These are phyloP conservation scores for Xylariales sp. DNA, from an alignment of 2,329 filamentous ascomycete species.

Conservation along the genomic window DNA sequence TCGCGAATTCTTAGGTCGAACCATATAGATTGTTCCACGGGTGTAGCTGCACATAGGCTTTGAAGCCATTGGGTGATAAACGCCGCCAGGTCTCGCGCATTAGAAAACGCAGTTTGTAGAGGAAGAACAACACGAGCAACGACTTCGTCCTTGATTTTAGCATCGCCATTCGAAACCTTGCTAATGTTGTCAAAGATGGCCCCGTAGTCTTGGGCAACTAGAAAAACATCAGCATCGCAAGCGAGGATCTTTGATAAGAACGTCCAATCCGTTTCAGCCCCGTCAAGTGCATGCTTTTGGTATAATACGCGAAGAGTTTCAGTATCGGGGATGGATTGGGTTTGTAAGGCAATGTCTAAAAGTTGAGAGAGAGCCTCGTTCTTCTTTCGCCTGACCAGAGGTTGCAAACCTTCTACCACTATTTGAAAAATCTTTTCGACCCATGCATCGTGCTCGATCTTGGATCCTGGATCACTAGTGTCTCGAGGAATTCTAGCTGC, in stretches of 20 bases:
- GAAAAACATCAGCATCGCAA: slow-evolving; percentile 59
- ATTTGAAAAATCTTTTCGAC: slow-evolving; percentile 43
- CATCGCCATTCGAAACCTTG: slow-evolving; percentile 39
- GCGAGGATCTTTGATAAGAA: slow-evolving; percentile 57
- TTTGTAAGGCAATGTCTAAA: slow-evolving; percentile 51
- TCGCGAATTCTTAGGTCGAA: slow-evolving; percentile 45
- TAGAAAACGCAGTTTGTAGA: slow-evolving; percentile 55
- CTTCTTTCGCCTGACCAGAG: slow-evolving; percentile 35
- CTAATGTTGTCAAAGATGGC: slow-evolving; percentile 51
- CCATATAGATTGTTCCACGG: slow-evolving; percentile 45
- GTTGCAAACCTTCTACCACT: slow-evolving; percentile 41
- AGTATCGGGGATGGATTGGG: slow-evolving; percentile 51
- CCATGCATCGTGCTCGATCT: slow-evolving; percentile 48
- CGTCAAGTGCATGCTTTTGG: slow-evolving; percentile 44
- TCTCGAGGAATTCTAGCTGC: slow-evolving; percentile 46
- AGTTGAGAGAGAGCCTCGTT: slow-evolving; percentile 48
- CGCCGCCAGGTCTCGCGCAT: slow-evolving; percentile 54
- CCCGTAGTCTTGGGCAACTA: slow-evolving; percentile 50
- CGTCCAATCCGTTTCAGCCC: slow-evolving; percentile 52
- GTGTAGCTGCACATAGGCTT: slow-evolving; percentile 40
- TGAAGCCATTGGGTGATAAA: slow-evolving; percentile 55
- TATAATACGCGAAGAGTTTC: slow-evolving; percentile 50
- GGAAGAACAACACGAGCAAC: slow-evolving; percentile 52
- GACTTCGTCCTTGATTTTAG: slow-evolving; percentile 44
- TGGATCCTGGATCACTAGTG: slow-evolving; percentile 46